Conservation (phyloP, 371 early-diverging fungal species). For the Haplosporangium sp. region DNA sequence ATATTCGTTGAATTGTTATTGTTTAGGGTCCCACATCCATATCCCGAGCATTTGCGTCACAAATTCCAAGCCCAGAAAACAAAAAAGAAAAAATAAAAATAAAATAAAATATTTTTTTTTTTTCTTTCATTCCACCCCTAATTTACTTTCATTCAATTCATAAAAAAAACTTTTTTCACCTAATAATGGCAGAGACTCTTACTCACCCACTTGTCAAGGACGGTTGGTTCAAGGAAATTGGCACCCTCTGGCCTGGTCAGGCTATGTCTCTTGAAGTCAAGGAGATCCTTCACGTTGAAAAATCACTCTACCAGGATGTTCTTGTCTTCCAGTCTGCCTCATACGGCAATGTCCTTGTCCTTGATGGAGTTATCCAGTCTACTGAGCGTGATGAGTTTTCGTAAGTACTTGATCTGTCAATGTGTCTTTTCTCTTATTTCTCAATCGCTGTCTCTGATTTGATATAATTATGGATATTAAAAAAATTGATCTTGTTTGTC, state of each 20-base stretch:
- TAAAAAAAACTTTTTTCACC: not conserved
- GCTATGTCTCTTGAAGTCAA: conserved; percentile 95
- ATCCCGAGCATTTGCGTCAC: not conserved
- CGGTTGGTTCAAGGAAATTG: conserved; percentile 97
- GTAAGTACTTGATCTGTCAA: conserved; percentile 60
- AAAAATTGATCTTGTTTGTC: too few species aligned
- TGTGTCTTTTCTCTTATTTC: not conserved
- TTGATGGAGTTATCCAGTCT: conserved; percentile 97
- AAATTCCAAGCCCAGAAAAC: not conserved
- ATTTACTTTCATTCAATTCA: conserved; percentile 7
- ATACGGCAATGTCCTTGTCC: conserved; percentile 96
- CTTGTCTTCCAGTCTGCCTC: conserved; percentile 94
- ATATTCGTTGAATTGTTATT: not conserved
- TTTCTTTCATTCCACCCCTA: conserved; percentile 7
- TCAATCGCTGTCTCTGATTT: not conserved
- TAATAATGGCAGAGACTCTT: conserved; percentile 58
- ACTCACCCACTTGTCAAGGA: conserved; percentile 91
- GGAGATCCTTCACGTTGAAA: conserved; percentile 93
- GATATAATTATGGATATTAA: too few species aligned
- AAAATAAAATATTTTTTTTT: conserved; percentile 2
- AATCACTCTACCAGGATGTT: conserved; percentile 95
- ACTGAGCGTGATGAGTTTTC: conserved; percentile 98
- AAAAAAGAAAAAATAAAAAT: not conserved
- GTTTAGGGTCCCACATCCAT: not conserved
- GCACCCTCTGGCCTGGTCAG: conserved; percentile 97